Evolutionary conservation across 495 filamentous ascomycete genomes (phyloP).

Genomic region (Aspergillus ellipticus): DNA sequence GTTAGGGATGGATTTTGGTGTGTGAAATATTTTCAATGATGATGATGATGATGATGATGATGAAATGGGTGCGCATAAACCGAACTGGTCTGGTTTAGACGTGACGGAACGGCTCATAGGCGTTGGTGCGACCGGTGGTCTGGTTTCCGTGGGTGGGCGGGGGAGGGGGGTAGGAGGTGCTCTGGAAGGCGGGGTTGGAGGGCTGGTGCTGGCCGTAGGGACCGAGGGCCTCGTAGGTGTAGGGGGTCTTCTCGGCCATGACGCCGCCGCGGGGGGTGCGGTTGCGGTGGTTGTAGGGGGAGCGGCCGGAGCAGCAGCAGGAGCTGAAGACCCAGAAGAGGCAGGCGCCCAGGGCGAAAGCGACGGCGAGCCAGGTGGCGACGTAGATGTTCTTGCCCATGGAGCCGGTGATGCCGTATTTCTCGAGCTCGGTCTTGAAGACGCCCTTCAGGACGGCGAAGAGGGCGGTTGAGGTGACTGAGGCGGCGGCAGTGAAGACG

Average conservation of each 20-base stretch:
- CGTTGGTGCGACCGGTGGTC: constrained; percentile 22
- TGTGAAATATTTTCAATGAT: neutral
- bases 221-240: constrained; percentile 48
- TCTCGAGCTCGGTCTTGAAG: constrained; percentile 58
- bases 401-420: constrained; percentile 61
- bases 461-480: constrained; percentile 55
- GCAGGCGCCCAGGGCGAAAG: constrained; percentile 65
- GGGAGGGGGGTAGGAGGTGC: constrained; percentile 29
- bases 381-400: constrained; percentile 67
- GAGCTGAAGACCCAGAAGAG: constrained; percentile 88
- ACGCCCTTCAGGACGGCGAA: constrained; percentile 56
- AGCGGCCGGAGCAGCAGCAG: constrained; percentile 81
- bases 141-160: constrained; percentile 13
- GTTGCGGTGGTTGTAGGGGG: constrained; percentile 41
- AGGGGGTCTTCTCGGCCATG: constrained; percentile 47
- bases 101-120: constrained; percentile 48
- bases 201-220: constrained; percentile 24
- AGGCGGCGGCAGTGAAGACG: constrained; percentile 55
- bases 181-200: constrained; percentile 15
- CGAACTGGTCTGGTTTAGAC: constrained; percentile 21
- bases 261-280: constrained; percentile 22
- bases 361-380: constrained; percentile 73
- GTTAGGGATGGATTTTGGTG: too few relatives aligned
- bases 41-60: too few relatives aligned
- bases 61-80: too few relatives aligned